Evolutionary conservation across 1,284 basidiomycete genomes (phyloP), one percentile per base, ranked within the genome.

Genomic region (Gomphus bonarii): DNA sequence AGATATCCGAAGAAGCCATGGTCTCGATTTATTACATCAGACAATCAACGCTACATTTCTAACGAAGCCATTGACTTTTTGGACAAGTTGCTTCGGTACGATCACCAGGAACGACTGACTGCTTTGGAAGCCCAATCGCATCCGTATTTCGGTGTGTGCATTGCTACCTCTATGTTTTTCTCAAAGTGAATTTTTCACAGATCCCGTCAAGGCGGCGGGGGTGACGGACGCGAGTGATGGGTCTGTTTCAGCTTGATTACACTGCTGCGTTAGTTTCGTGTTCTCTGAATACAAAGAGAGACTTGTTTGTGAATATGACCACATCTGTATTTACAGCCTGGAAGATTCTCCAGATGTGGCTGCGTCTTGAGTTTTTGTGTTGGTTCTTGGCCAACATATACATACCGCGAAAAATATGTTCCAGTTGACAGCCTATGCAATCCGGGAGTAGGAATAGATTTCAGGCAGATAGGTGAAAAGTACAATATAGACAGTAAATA

Each of bases 61-160:
- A 97, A 93, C 69, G 93, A 95, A 68, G 94, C 93, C n/a, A 88
- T 95, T 65, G 94, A 98, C 74, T 88, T 98, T 67, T 73, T 99
- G 61, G 95, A 99, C 75, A 95, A 95, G 73, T 78, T 99, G 49
- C 80, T 99, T 65, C 84, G 91, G 50, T 99, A 98, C 70, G 92
- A 98, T 70, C 95, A 98, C 69, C 93, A 97, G 75, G 94, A 97
- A 69, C 84, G 95, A 56, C 77, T 97, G 61, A 99, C 95, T 28
- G 95, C 95, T 48, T 79, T 84, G 63, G 94, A 97, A 72, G 90
- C 90, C 9, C 91, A 95, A 70, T 77, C 75, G 20, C 93, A 97
- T 66, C 78, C 87, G 36, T 97, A 95, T 73, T 97, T 97, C 65
- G 86, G 91, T 91, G 63, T 62, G 71, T 65, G n/a, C n/a, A 22